Conservation (phyloP, 2,329 filamentous ascomycete genomes). For the Canariomyces notabilis region DNA sequence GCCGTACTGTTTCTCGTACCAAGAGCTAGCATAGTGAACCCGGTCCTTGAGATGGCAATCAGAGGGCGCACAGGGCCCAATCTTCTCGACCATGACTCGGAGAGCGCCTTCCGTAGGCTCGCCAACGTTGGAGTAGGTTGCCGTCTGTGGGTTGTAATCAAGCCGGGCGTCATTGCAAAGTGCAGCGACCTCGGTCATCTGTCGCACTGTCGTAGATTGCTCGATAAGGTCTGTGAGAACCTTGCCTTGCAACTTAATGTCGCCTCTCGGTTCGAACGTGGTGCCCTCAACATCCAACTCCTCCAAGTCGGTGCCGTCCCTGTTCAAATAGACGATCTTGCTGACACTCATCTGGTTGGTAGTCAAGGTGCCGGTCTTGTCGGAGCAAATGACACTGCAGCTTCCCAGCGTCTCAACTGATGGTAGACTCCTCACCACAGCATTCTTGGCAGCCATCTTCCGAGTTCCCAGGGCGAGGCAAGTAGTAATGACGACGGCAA, state of each 20-base stretch:
- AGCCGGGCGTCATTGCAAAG: constrained; percentile 88
- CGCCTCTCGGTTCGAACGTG: constrained; percentile 80
- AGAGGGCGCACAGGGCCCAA: constrained; percentile 70
- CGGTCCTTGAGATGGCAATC: constrained; percentile 54
- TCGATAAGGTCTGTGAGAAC: constrained; percentile 62
- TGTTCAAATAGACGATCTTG: constrained; percentile 79
- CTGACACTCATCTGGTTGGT: constrained; percentile 99
- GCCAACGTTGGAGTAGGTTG: constrained; percentile 74
- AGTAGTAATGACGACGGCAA: constrained; percentile 98
- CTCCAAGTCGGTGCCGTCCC: constrained; percentile 67
- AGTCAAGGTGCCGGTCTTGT: constrained; percentile 96
- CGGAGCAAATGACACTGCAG: constrained; percentile 98
- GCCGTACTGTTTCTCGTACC: constrained; percentile 72
- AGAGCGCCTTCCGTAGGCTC: constrained; percentile 95
- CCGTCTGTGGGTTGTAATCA: constrained; percentile 71
- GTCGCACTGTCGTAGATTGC: constrained; percentile 69
- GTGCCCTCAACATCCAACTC: constrained; percentile 89
- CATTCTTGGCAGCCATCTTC: constrained; percentile 98
- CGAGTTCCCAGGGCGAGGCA: constrained; percentile 92
- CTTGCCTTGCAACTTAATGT: constrained; percentile 65
- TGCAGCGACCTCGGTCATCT: constrained; percentile 66
- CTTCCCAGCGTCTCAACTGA: constrained; percentile 97
- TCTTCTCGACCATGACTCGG: constrained; percentile 86
- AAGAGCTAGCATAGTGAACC: constrained; percentile 75
- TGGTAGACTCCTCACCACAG: constrained; percentile 89